phyloP scores from a whole-genome alignment of 176 grass and related monocot genomes.

The Microstegium vimineum region DNA sequence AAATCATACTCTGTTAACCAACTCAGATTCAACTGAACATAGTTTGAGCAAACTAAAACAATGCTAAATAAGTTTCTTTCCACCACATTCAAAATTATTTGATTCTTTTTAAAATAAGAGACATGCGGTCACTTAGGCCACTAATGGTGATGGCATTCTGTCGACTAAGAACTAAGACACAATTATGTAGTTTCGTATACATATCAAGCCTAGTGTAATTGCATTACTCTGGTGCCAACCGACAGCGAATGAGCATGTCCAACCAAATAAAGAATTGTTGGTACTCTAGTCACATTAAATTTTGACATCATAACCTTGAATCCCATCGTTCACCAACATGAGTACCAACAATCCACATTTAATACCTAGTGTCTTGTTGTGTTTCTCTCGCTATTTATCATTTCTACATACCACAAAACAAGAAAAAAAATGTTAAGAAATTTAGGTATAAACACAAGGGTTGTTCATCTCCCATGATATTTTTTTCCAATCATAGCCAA shows the following conservation, averaged over 20 bases:
- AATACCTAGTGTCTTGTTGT: neutral
- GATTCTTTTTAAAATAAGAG: too few species aligned
- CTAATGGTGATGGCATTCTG: neutral
- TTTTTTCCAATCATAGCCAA: neutral
- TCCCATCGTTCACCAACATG: neutral
- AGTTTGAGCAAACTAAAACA: too few species aligned
- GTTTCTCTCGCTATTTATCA: neutral
- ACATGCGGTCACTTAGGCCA: neutral
- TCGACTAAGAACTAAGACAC: neutral
- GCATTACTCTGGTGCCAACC: neutral
- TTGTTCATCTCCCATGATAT: neutral
- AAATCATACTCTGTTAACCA: too few species aligned
- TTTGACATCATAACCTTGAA: neutral
- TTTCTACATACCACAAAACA: neutral
- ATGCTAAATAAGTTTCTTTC: too few species aligned
- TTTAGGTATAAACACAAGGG: neutral
- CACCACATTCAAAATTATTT: too few species aligned
- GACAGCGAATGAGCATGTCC: neutral
- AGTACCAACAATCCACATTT: neutral
- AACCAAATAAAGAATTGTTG: neutral
- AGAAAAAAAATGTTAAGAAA: neutral
- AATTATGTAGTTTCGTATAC: too few species aligned
- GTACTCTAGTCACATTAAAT: neutral
- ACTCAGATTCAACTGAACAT: too few species aligned
- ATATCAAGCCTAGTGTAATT: too few species aligned